Conservation (phyloP, 257 asterid species). For the Osmanthus fragrans region DNA sequence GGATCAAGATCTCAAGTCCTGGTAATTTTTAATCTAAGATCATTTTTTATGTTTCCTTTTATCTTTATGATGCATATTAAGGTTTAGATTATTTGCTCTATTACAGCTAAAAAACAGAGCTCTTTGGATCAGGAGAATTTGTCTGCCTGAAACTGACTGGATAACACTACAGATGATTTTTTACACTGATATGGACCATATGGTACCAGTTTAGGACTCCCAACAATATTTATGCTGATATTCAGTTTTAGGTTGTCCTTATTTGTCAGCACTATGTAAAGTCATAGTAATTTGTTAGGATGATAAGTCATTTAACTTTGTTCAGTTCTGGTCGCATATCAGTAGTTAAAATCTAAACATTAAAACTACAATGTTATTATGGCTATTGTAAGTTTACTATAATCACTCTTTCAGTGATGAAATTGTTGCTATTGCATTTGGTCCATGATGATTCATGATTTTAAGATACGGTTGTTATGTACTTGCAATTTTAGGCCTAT, state of each 20-base stretch:
- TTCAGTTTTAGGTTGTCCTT: background rate
- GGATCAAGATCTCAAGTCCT: constrained; percentile 72
- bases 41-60: background rate
- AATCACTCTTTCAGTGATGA: background rate
- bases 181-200: constrained; percentile 38
- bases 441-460: background rate
- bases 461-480: background rate
- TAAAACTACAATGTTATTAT: background rate
- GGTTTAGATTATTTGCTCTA: background rate
- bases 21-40: constrained; percentile 47
- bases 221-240: background rate
- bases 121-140: constrained; percentile 26
- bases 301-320: background rate
- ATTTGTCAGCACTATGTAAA: background rate
- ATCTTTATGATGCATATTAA: background rate
- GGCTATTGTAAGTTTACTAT: background rate
- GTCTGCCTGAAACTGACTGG: constrained; percentile 17
- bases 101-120: constrained; percentile 55
- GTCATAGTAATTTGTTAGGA: background rate
- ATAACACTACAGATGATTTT: constrained; percentile 8
- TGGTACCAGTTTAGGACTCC: constrained; percentile 18
- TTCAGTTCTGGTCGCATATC: background rate
- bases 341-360: background rate
- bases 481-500: background rate
- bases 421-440: background rate